Evolutionary conservation across 257 asterid genomes (phyloP).

Genomic region (Solanum pimpinellifolium): DNA sequence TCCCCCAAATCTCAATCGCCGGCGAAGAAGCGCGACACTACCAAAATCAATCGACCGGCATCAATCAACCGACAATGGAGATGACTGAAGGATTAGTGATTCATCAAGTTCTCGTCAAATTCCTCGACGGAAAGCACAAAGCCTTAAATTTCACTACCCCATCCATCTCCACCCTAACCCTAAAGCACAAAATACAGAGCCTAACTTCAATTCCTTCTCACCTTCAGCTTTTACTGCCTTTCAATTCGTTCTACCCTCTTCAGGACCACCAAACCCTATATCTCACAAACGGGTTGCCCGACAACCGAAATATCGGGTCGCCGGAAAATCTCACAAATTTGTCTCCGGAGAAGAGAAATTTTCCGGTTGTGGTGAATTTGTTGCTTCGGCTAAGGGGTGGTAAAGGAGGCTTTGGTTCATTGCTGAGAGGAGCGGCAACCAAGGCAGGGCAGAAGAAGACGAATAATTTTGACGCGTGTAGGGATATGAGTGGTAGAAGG

Average conservation of each 20-base stretch:
- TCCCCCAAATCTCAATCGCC: background rate
- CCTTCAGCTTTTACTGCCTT: conserved; percentile 39
- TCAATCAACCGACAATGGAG: background rate
- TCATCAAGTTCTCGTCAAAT: conserved; percentile 49
- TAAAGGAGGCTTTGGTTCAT: conserved; percentile 94
- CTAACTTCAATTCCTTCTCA: conserved; percentile 51
- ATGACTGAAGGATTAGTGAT: background rate
- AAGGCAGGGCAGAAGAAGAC: conserved; percentile 99
- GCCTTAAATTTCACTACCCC: conserved; percentile 41
- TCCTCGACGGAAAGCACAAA: conserved; percentile 63
- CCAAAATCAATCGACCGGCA: background rate
- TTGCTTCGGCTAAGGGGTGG: conserved; percentile 79
- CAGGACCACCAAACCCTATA: conserved; percentile 19
- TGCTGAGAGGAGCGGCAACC: conserved; percentile 91
- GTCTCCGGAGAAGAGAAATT: background rate
- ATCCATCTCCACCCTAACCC: conserved; percentile 26
- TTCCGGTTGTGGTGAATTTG: conserved; percentile 39
- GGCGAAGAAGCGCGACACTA: background rate
- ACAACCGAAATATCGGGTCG: background rate
- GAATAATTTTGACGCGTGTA: conserved; percentile 86
- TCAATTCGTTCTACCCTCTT: conserved; percentile 19
- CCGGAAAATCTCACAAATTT: background rate
- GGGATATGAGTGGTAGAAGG: conserved; percentile 99
- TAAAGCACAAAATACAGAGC: conserved; percentile 44
- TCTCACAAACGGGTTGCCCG: background rate